phyloP scores from a whole-genome alignment of 1,139 yeast species.

The Candida sp. region DNA sequence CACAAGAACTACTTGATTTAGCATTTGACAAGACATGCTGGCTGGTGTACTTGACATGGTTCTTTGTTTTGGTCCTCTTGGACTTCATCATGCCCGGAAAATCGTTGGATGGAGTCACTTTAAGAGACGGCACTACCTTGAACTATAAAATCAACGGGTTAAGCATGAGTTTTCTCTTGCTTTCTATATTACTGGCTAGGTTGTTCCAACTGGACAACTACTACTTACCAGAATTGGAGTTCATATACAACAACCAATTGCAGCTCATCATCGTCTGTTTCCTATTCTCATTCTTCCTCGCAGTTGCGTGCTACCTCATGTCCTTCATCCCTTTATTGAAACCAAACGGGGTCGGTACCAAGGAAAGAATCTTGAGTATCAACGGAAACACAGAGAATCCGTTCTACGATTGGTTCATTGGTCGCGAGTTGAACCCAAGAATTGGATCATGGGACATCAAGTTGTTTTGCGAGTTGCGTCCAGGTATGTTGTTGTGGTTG shows the following conservation, averaged over 20 bases:
- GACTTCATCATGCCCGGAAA: slow-evolving; percentile 81
- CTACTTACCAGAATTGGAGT: slow-evolving; percentile 77
- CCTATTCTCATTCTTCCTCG: slow-evolving; percentile 64
- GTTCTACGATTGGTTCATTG: slow-evolving; percentile 95
- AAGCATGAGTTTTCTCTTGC: slow-evolving; percentile 52
- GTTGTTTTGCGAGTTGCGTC: slow-evolving; percentile 91
- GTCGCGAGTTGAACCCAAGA: slow-evolving; percentile 94
- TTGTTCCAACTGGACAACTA: slow-evolving; percentile 44
- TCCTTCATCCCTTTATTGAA: slow-evolving; percentile 65
- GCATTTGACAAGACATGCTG: slow-evolving; percentile 52
- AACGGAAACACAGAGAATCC: slow-evolving; percentile 86
- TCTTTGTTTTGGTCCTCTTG: slow-evolving; percentile 60
- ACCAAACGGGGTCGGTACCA: slow-evolving; percentile 57
- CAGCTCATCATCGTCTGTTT: slow-evolving; percentile 68
- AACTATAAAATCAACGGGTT: slow-evolving; percentile 84
- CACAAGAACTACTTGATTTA: slow-evolving; percentile 27
- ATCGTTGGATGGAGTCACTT: slow-evolving; percentile 61
- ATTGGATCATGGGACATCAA: slow-evolving; percentile 87
- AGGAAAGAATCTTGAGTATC: slow-evolving; percentile 74
- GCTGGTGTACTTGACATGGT: slow-evolving; percentile 78
- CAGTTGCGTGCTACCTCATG: slow-evolving; percentile 64
- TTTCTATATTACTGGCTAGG: slow-evolving; percentile 54
- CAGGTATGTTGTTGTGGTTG: slow-evolving; percentile 91
- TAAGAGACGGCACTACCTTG: slow-evolving; percentile 78
- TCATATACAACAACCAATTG: slow-evolving; percentile 69